Evolutionary conservation across 352 stramenopile species (phyloP), one percentile per base, ranked within the genome.

Genomic region (Globisporangium splendens): DNA sequence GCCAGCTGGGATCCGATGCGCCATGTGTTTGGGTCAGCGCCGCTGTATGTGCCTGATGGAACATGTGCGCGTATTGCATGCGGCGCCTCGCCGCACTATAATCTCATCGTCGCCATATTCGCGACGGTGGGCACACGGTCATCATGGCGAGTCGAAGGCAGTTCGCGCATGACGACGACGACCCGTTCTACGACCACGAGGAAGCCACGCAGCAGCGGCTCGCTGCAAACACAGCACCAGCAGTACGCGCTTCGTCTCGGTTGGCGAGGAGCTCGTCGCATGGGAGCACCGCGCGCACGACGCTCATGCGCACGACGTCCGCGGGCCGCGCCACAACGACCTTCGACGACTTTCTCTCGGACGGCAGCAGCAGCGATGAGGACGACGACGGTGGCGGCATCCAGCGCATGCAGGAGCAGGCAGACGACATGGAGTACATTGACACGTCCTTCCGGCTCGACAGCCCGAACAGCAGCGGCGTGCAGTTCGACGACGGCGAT

Each of bases 381-480:
- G 63, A 74, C 46, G 65, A 65, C 21, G 61, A 69, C 11, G 63
- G 57, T 11, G 41, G 61, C 8, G 58, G 42, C 0, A 10, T 82
- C 24, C 22, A 66, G 53, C 66, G 75, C 38, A 85, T 85, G 75
- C 72, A 82, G 62, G 61, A 70, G 51, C 70, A 85, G 44, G 73
- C 70, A 6, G 75, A 85, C 58, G 75, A 85, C 60, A 68, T 75
- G 59, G 51, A 55, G 35, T 81, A 75, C 62, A 54, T 75, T 17
- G 58, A 73, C 48, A 66, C 64, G 54, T 55, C 59, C 33, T 70
- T 80, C 59, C 62, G 58, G 44, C 54, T 75, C 58, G 58, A 68
- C 14, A 57, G 62, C 6, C 56, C 57, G 2, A 61, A 61, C 50
- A 20, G 24, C 18, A 35, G 35, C 13, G 31, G 33, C 50, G 38